Evolutionary conservation across 2,329 filamentous ascomycete genomes (phyloP).

Genomic region (Stromatinia cepivora): DNA sequence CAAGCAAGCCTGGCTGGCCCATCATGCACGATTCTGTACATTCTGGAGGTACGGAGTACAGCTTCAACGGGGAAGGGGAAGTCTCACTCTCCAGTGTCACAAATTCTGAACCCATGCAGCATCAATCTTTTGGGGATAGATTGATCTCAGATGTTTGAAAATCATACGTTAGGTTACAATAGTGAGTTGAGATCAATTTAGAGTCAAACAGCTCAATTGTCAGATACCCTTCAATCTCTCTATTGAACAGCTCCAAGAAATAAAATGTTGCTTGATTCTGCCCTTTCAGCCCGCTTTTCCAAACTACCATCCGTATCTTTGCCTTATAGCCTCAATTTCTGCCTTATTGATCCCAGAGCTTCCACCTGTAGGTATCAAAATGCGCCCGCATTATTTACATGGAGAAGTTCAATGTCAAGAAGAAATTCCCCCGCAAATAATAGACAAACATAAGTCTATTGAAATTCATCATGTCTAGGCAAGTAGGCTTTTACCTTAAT

Average conservation of each 20-base stretch:
- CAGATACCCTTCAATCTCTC: background rate
- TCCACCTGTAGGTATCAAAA: background rate
- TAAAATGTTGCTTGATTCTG: background rate
- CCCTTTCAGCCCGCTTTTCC: no score
- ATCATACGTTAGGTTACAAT: background rate
- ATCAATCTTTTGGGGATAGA: background rate
- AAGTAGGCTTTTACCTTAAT: background rate
- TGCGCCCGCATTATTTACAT: constrained; percentile 12
- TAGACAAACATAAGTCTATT: background rate
- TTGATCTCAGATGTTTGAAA: background rate
- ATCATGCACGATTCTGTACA: constrained; percentile 1
- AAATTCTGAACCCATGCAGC: background rate
- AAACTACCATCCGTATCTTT: background rate
- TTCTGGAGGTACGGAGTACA: background rate
- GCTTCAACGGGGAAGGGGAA: background rate
- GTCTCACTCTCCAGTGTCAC: constrained; percentile 1
- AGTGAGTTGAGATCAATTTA: background rate
- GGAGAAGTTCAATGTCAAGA: background rate
- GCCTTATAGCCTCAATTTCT: constrained; percentile 15
- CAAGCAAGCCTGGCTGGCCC: background rate
- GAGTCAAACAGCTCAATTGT: background rate
- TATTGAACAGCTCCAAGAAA: background rate
- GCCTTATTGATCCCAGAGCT: background rate
- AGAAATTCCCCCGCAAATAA: background rate
- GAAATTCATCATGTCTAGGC: constrained; percentile 19